A percentile compares a stretch with the other conserved stretches of the same genome.
phyloP scores from a whole-genome alignment of 352 stramenopile genomes.

The Globisporangium rhizosaccharum region DNA sequence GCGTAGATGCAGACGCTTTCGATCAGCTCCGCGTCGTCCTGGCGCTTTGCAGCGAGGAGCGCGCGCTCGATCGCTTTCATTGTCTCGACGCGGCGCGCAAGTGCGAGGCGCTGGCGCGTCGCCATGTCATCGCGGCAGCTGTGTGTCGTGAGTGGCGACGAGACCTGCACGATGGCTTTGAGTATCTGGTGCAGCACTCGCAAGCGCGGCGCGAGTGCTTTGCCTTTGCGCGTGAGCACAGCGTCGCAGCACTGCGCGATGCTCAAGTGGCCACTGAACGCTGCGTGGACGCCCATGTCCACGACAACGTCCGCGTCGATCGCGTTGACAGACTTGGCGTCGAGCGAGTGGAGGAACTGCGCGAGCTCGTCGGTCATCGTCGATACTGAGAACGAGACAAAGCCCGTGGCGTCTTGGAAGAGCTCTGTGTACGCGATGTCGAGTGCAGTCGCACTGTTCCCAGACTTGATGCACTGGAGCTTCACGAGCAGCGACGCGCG shows the following conservation, averaged over 20 bases:
- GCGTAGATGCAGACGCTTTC: slow-evolving; percentile 74
- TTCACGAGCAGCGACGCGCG: slow-evolving; percentile 44
- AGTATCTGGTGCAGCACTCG: slow-evolving; percentile 58
- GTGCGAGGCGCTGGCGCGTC: slow-evolving; percentile 27
- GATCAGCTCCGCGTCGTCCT: slow-evolving; percentile 68
- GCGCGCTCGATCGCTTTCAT: slow-evolving; percentile 76
- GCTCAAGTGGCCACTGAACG: slow-evolving; percentile 27
- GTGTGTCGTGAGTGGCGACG: slow-evolving; percentile 7
- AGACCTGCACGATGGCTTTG: slow-evolving; percentile 34
- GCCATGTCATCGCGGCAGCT: not conserved
- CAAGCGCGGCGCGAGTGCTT: slow-evolving; percentile 35
- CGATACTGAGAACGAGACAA: slow-evolving; percentile 25
- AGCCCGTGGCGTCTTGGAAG: slow-evolving; percentile 52
- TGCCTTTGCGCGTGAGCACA: slow-evolving; percentile 45
- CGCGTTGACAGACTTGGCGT: slow-evolving; percentile 16
- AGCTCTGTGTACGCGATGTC: slow-evolving; percentile 54
- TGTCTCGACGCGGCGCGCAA: slow-evolving; percentile 58
- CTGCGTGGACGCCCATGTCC: slow-evolving; percentile 50
- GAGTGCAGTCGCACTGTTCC: slow-evolving; percentile 25
- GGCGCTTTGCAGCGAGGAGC: slow-evolving; percentile 69
- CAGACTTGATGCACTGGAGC: slow-evolving; percentile 60
- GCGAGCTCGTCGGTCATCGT: slow-evolving; percentile 31
- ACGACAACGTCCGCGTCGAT: slow-evolving; percentile 59
- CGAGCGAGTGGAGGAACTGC: slow-evolving; percentile 26
- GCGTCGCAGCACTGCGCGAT: slow-evolving; percentile 39